These are phyloP conservation scores for Mucor saturninus DNA, from an alignment of 371 early-diverging fungal genomes.

Conservation along the genomic window DNA sequence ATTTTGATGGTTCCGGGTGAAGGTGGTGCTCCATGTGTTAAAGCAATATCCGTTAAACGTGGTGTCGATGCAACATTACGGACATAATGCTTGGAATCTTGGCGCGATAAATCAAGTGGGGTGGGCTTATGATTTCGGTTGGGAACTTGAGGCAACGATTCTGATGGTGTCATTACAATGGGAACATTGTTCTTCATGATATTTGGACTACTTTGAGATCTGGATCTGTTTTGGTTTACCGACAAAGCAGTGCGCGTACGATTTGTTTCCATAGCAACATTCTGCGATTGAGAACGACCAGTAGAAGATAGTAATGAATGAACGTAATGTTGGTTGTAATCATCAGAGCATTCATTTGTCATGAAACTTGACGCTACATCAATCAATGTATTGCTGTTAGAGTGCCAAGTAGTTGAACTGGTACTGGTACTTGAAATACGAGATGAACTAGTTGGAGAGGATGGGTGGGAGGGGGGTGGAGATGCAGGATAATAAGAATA, in stretches of 20 bases:
- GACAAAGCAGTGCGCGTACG: slow-evolving; percentile 14
- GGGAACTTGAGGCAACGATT: slow-evolving; percentile 9
- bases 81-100: slow-evolving; percentile 20
- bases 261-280: slow-evolving; percentile 27
- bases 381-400: slow-evolving; percentile 38
- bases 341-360: slow-evolving; percentile 18
- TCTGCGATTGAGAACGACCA: slow-evolving; percentile 56
- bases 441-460: slow-evolving; percentile 61
- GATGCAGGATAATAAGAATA: slow-evolving; percentile 57
- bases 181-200: slow-evolving; percentile 46
- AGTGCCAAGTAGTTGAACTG: slow-evolving; percentile 36
- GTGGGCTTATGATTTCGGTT: slow-evolving; percentile 15
- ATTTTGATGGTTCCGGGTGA: slow-evolving; percentile 65
- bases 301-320: slow-evolving; percentile 6
- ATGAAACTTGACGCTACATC: slow-evolving; percentile 52
- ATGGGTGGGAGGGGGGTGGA: slow-evolving; percentile 66
- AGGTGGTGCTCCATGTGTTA: slow-evolving; percentile 23
- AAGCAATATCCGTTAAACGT: slow-evolving; percentile 19
- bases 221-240: slow-evolving; percentile 51
- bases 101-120: slow-evolving; percentile 27
- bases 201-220: slow-evolving; percentile 73
- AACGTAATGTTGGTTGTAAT: slow-evolving; percentile 17
- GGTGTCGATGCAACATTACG: slow-evolving; percentile 41
- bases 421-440: slow-evolving; percentile 38
- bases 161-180: slow-evolving; percentile 1